phyloP scores from a whole-genome alignment of 768 basidiomycete species.

The Vishniacozyma victoriae region DNA sequence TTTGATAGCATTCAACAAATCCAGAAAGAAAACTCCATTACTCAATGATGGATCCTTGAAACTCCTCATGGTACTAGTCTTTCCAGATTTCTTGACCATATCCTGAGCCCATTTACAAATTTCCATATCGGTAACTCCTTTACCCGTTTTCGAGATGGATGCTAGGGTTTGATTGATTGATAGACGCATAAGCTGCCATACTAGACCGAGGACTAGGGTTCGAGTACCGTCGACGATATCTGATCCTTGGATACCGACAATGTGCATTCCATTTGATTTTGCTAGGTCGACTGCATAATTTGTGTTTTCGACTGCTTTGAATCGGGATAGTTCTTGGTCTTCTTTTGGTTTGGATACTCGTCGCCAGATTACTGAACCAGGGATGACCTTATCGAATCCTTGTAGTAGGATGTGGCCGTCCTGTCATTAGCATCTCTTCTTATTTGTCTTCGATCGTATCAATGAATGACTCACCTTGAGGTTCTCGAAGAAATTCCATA shows the following conservation, averaged over 20 bases:
- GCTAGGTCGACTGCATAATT: slow-evolving; percentile 93
- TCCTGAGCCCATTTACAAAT: slow-evolving; percentile 95
- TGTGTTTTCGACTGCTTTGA: slow-evolving; percentile 97
- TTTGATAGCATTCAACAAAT: slow-evolving; percentile 79
- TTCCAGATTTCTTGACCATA: slow-evolving; percentile 61
- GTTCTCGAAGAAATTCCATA: slow-evolving; percentile 95
- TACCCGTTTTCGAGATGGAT: slow-evolving; percentile 61
- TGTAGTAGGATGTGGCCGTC: slow-evolving; percentile 84
- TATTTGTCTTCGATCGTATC: background rate
- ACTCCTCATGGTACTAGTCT: slow-evolving; percentile 60
- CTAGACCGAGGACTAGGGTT: slow-evolving; percentile 88
- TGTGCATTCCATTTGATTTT: slow-evolving; percentile 84
- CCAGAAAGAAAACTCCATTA: slow-evolving; percentile 86
- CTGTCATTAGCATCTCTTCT: slow-evolving; percentile 18
- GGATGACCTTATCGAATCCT: slow-evolving; percentile 92
- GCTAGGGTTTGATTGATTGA: slow-evolving; percentile 87
- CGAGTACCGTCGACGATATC: slow-evolving; percentile 92
- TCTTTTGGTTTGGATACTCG: slow-evolving; percentile 89
- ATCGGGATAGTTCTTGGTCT: slow-evolving; percentile 76
- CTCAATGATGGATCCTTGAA: slow-evolving; percentile 90
- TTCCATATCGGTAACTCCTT: slow-evolving; percentile 82
- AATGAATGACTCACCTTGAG: slow-evolving; percentile 55
- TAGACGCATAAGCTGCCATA: slow-evolving; percentile 93
- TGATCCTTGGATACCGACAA: slow-evolving; percentile 95
- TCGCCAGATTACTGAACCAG: slow-evolving; percentile 88